Evolutionary conservation across 169 alveolate species (phyloP).

Genomic region (Eimeria mitis): DNA sequence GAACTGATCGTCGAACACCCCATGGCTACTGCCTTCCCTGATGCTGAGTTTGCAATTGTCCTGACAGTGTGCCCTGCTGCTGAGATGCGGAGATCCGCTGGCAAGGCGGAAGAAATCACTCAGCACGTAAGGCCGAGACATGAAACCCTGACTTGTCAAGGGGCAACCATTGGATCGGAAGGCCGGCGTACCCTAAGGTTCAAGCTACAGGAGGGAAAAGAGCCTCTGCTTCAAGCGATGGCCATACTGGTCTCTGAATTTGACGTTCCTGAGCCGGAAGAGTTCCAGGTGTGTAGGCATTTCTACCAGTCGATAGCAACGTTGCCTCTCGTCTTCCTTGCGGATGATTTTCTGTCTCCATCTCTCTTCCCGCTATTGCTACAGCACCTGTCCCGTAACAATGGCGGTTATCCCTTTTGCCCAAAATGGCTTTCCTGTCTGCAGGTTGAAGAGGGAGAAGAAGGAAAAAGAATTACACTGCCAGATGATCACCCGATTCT

Average conservation of each 20-base stretch:
- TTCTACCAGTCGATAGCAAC: background rate
- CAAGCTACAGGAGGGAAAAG: background rate
- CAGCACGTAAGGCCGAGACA: background rate
- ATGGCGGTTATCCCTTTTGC: background rate
- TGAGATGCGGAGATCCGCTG: constrained; percentile 21
- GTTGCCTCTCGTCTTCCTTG: background rate
- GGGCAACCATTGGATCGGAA: constrained; percentile 13
- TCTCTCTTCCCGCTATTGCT: background rate
- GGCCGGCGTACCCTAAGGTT: constrained; percentile 42
- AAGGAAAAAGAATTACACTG: constrained; percentile 12
- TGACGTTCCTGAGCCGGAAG: constrained; percentile 21
- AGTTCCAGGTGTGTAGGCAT: background rate
- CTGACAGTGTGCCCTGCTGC: constrained; percentile 13
- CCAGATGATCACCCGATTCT: constrained; percentile 38
- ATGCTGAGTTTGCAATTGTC: constrained; percentile 26
- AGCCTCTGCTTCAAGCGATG: constrained; percentile 17
- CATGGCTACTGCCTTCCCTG: constrained; percentile 68
- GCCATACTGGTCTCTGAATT: constrained; percentile 1
- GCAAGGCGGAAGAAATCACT: constrained; percentile 39
- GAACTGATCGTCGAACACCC: constrained; percentile 57
- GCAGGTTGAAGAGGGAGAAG: constrained; percentile 52
- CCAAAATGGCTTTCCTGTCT: background rate
- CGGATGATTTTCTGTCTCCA: background rate
- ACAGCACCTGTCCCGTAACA: background rate
- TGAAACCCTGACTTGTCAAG: constrained; percentile 1